phyloP scores from a whole-genome alignment of 2,329 filamentous ascomycete genomes.

The Beauveria varroae region DNA sequence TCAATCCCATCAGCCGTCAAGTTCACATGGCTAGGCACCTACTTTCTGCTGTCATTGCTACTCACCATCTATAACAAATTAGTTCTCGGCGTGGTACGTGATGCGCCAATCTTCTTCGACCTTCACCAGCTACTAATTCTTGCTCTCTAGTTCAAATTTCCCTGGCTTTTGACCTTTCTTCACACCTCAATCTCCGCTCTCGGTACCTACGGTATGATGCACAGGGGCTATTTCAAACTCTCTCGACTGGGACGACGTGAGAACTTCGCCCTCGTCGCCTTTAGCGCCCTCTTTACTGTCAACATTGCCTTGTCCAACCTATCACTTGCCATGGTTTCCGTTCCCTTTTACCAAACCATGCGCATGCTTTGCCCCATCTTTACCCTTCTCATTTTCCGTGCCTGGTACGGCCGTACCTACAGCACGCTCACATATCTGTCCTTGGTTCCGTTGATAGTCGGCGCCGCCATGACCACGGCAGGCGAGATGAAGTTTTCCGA shows the following conservation, averaged over 20 bases:
- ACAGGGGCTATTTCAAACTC: slow-evolving; percentile 44
- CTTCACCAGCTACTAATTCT: neutral
- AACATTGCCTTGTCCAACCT: slow-evolving; percentile 60
- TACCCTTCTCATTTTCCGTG: slow-evolving; percentile 53
- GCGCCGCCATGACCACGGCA: slow-evolving; percentile 51
- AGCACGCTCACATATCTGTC: slow-evolving; percentile 50
- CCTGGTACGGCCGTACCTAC: slow-evolving; percentile 48
- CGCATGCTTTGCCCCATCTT: slow-evolving; percentile 55
- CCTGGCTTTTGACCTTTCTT: slow-evolving; percentile 53
- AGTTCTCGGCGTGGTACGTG: slow-evolving; percentile 42
- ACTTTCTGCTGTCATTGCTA: slow-evolving; percentile 41
- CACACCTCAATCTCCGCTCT: slow-evolving; percentile 50
- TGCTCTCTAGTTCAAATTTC: slow-evolving; percentile 43
- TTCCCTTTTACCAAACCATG: slow-evolving; percentile 60
- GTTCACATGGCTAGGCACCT: slow-evolving; percentile 42
- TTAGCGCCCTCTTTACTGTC: slow-evolving; percentile 54
- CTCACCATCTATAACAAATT: slow-evolving; percentile 54
- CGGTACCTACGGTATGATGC: slow-evolving; percentile 47
- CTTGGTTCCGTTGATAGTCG: slow-evolving; percentile 52
- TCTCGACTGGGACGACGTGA: slow-evolving; percentile 45
- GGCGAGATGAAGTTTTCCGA: slow-evolving; percentile 58
- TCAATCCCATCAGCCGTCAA: slow-evolving; percentile 37
- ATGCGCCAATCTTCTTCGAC: neutral
- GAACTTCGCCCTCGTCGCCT: slow-evolving; percentile 47
- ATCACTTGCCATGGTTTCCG: slow-evolving; percentile 53